A percentile compares a stretch with the other conserved stretches of the same genome.
Conservation (phyloP, 345 rosid species). For the Balakata baccata region DNA sequence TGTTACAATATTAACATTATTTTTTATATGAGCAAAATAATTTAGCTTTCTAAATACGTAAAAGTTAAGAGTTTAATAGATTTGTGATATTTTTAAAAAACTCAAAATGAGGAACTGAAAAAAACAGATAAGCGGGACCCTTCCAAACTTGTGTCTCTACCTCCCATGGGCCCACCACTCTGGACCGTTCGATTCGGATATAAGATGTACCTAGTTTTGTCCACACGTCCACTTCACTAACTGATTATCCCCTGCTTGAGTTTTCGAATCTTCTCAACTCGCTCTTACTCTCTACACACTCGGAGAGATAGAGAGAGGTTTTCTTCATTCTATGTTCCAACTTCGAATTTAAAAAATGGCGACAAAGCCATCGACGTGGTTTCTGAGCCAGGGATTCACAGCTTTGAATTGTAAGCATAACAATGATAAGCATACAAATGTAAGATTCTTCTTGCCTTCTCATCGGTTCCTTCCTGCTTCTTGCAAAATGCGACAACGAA, state of each 20-base stretch:
- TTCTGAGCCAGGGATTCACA: constrained; percentile 39
- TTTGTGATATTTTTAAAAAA: too few relatives aligned
- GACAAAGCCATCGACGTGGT: constrained; percentile 54
- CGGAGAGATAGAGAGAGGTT: neutral
- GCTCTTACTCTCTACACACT: neutral
- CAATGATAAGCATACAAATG: constrained; percentile 14
- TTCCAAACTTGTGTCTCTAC: neutral
- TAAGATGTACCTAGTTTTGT: constrained; percentile 1
- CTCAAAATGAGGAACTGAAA: neutral
- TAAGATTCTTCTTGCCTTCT: constrained; percentile 40
- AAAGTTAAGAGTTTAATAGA: too few relatives aligned
- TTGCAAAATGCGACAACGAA: constrained; percentile 66
- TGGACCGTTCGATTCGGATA: constrained; percentile 15
- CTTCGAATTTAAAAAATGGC: constrained; percentile 33
- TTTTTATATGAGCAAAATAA: too few relatives aligned
- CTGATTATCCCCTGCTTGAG: neutral
- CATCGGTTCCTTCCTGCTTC: constrained; percentile 52
- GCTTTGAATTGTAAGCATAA: constrained; percentile 24
- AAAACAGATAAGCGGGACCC: neutral
- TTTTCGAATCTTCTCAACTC: constrained; percentile 5
- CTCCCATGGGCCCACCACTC: neutral
- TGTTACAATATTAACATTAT: too few relatives aligned
- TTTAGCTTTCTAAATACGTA: too few relatives aligned
- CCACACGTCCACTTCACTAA: constrained; percentile 1
- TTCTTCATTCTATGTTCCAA: neutral